Evolutionary conservation across 495 filamentous ascomycete genomes (phyloP), one percentile per base, ranked within the genome.

Genomic region (Xylaria curta): DNA sequence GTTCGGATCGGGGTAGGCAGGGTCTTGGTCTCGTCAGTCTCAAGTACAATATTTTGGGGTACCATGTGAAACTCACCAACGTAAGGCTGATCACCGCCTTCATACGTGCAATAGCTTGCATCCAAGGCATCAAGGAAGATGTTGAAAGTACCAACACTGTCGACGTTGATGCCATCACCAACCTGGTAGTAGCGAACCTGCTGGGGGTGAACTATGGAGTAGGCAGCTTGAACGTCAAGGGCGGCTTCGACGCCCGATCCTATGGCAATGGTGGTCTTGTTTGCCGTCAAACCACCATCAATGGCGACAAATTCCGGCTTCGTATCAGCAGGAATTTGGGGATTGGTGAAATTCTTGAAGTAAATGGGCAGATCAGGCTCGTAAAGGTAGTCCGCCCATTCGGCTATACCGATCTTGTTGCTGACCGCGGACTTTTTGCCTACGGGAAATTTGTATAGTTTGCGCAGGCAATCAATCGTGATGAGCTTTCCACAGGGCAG

Each of bases 351-450:
- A 46, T 85, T 84, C 31, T 76, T 72, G 78, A 90, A 90, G 80
- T 86, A 91, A 9, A 85, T 62, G 53, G 89, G 76, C 13, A 91
- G 77, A 74, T 90, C 89, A 4, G 80, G 78, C 70, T 89, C 85
- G 63, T 44, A 85, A 73, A 76, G 86, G 33, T 85, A 84, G 68
- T 82, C 79, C 40, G 78, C 82, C 71, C 81, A 83, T 73, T 89
- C 87, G 47, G 85, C 83, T 56, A 89, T 85, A 58, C 88, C 88
- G 51, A 85, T 85, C 67, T 82, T 83, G 76, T 89, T 90, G 10
- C 77, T 77, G 21, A 31, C 7, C 0, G 31, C 65, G 1, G 82
- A 76, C 12, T 77, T 77, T 31, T 78, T 70, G 9, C 81, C 80
- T 7, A 77, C 76, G 7, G 85, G 85, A 56, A 90, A 83, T 8